phyloP scores from a whole-genome alignment of 2,329 filamentous ascomycete species.

The Phialophora macrospora region DNA sequence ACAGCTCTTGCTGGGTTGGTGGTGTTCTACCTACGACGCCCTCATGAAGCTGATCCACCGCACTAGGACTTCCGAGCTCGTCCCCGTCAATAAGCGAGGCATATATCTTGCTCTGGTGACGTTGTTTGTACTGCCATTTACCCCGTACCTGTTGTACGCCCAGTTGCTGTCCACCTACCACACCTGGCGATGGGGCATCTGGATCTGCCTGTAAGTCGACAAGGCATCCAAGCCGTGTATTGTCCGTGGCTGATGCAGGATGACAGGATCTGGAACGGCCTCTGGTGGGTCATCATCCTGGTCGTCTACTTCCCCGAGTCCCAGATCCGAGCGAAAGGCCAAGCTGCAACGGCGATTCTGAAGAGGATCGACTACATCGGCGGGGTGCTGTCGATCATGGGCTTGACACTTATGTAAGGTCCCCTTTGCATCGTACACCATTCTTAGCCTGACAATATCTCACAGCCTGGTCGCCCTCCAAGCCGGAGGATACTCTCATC shows the following conservation, averaged over 20 bases:
- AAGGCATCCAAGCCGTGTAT: neutral
- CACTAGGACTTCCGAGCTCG: conserved; percentile 32
- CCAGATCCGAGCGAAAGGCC: conserved; percentile 28
- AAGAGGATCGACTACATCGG: conserved; percentile 32
- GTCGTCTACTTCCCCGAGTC: conserved; percentile 31
- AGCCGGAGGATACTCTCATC: conserved; percentile 34
- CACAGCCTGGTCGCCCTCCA: conserved; percentile 33
- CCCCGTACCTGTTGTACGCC: conserved; percentile 31
- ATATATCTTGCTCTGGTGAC: conserved; percentile 30
- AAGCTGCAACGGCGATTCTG: conserved; percentile 18
- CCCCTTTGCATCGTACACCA: neutral
- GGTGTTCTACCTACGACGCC: neutral
- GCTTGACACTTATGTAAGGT: conserved; percentile 31
- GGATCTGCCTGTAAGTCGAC: conserved; percentile 32
- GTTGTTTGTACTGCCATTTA: conserved; percentile 29
- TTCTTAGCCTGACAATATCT: neutral
- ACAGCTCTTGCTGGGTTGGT: conserved; percentile 32
- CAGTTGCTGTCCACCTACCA: conserved; percentile 32
- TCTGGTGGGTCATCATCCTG: conserved; percentile 23
- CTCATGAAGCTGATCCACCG: neutral
- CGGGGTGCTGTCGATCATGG: conserved; percentile 28
- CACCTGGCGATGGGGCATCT: conserved; percentile 35
- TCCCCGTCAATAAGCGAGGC: conserved; percentile 33
- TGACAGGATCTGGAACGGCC: conserved; percentile 28
- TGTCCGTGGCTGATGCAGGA: neutral